Percentiles rank a stretch among this genome's conserved stretches.
Conservation (phyloP, 176 grass and related monocot genomes). For the Olyra latifolia region DNA sequence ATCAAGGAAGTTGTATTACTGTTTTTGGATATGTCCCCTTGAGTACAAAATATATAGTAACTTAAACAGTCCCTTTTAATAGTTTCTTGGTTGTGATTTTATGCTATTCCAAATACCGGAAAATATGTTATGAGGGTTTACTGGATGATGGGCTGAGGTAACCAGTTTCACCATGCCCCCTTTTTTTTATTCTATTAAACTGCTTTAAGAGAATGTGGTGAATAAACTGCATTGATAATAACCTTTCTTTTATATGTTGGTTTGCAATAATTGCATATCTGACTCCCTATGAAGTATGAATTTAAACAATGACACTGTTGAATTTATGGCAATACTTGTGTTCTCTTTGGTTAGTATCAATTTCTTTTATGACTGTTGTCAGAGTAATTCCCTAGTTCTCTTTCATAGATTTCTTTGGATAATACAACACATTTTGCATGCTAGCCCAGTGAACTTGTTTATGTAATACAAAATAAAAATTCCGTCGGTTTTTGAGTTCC, state of each 20-base stretch:
- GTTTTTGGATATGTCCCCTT: neutral
- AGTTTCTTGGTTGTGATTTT: slow-evolving; percentile 1
- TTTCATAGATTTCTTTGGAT: neutral
- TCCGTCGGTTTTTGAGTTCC: too few relatives aligned
- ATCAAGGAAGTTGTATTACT: neutral
- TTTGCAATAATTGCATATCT: neutral
- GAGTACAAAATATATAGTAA: neutral
- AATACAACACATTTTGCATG: neutral
- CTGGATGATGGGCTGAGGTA: neutral
- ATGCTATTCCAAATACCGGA: neutral
- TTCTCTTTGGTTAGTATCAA: neutral
- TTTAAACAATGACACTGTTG: neutral
- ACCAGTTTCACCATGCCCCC: neutral
- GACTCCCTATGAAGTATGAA: neutral
- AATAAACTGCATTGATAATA: neutral
- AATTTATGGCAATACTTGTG: neutral
- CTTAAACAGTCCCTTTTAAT: neutral
- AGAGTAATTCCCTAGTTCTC: neutral
- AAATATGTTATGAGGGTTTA: neutral
- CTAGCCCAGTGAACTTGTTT: neutral
- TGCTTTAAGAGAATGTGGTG: neutral
- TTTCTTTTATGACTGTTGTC: neutral
- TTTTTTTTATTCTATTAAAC: neutral
- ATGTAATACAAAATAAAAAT: neutral
- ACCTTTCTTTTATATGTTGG: neutral